Evolutionary conservation across 2,329 filamentous ascomycete genomes (phyloP).

Genomic region (Epicoccum sorghinum): DNA sequence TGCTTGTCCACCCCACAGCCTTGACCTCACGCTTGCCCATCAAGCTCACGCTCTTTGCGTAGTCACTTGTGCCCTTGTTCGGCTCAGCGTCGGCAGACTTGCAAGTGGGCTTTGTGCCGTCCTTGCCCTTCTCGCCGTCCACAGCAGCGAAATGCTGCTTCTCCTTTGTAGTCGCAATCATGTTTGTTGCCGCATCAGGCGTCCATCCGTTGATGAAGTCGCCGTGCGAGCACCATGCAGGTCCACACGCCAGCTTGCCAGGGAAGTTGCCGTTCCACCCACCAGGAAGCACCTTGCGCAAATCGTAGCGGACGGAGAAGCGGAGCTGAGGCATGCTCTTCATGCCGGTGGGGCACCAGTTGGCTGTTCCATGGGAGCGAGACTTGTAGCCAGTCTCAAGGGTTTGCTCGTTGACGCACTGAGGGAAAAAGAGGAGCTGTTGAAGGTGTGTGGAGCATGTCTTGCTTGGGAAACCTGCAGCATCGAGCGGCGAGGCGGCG

Average conservation of each 20-base stretch:
- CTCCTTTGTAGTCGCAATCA: constrained; percentile 47
- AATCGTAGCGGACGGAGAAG: constrained; percentile 56
- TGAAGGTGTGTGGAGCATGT: constrained; percentile 54
- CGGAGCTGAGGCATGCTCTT: constrained; percentile 56
- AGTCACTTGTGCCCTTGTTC: constrained; percentile 50
- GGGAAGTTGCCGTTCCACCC: constrained; percentile 55
- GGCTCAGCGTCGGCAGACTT: constrained; percentile 52
- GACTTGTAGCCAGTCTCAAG: constrained; percentile 47
- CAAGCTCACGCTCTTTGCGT: constrained; percentile 44
- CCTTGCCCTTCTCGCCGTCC: constrained; percentile 44
- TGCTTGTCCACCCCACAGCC: constrained; percentile 8
- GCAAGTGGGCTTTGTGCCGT: constrained; percentile 41
- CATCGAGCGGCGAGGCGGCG: constrained; percentile 20
- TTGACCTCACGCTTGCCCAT: constrained; percentile 27
- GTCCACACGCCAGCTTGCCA: constrained; percentile 51
- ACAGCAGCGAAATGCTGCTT: constrained; percentile 48
- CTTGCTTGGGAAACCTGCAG: constrained; percentile 39
- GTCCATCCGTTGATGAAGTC: constrained; percentile 59
- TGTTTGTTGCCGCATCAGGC: constrained; percentile 49
- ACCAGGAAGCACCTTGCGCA: constrained; percentile 51
- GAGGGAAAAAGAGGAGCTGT: constrained; percentile 53
- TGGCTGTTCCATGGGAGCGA: constrained; percentile 11
- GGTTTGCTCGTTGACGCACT: constrained; percentile 50
- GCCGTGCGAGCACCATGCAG: constrained; percentile 53
- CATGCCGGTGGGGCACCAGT: constrained; percentile 51